Base-by-base conservation (phyloP, 1,284 basidiomycete species). In the Cryptococcus sp. region DNA sequence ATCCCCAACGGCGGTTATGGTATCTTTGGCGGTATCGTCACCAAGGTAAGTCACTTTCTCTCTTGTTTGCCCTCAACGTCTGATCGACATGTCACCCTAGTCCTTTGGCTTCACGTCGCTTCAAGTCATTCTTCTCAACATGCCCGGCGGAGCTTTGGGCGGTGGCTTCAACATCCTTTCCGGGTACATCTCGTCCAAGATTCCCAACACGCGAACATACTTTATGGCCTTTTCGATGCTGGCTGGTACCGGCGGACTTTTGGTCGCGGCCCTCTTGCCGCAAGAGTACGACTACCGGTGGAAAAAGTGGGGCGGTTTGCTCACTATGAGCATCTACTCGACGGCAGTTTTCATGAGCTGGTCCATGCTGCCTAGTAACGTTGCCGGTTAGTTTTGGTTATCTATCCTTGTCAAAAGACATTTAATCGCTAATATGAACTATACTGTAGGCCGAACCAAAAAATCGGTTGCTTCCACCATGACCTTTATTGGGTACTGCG, bases 1-100 rank as follows among this genome's bases (percentile, higher is more conserved):
- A 59, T 66, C 20, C 61, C 64, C 41, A 61, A 64, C 47, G 59
- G 57, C 13, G 65, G 62, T 29, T 58, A 61, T 46, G 58, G 63
- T 34, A 59, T 55, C 17, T 62, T 62, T 25, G 54, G 55, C n/a
- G 52, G 54, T 29, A 46, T 62, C 19, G 58, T 64, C 47, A 64
- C 58, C 29, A 58, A 58, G 43, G 58, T 53, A 23, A 51, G 43
- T 16, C 25, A 17, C 16, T 16, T 37, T 15, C n/a, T 49, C 50
- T 49, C 40, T 51, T 51, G 50, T 52, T 39, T 50, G 10, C 34
- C 26, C 41, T 17, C 34, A n/a, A 39, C 49, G 26, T 26, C 47
- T 48, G 22, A 15, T 23, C 19, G 29, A 13, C n/a, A 34, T 34
- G 8, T 19, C 48, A 6, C 13, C 7, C 17, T 10, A 49, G 46